Evolutionary conservation across 495 filamentous ascomycete species (phyloP).

Genomic region (Aspergillus affinis): DNA sequence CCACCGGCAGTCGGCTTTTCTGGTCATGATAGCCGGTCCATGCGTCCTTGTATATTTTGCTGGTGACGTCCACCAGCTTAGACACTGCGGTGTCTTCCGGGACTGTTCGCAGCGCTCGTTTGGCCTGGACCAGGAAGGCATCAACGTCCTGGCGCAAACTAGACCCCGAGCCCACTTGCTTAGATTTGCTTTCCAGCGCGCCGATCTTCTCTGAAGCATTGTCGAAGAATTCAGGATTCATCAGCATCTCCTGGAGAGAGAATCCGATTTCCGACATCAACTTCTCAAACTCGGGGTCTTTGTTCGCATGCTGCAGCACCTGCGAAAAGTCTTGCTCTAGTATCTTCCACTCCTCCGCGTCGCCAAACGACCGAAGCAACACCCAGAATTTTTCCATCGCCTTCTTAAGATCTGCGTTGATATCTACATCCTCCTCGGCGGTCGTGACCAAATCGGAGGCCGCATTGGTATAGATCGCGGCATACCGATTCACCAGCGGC

Average conservation of each 20-base stretch:
- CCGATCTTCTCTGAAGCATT: conserved; percentile 67
- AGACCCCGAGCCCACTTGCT: conserved; percentile 60
- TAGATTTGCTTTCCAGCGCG: conserved; percentile 67
- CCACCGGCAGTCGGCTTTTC: conserved; percentile 70
- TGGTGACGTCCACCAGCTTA: conserved; percentile 62
- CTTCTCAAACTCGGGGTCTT: conserved; percentile 80
- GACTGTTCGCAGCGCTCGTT: conserved; percentile 65
- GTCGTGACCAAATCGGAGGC: conserved; percentile 60
- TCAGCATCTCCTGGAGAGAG: conserved; percentile 78
- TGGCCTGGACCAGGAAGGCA: conserved; percentile 65
- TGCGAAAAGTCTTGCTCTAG: conserved; percentile 64
- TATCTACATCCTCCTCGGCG: conserved; percentile 65
- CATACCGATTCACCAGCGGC: conserved; percentile 75
- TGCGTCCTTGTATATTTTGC: conserved; percentile 63
- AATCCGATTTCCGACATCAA: conserved; percentile 69
- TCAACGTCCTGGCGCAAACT: conserved; percentile 72
- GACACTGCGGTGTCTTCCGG: conserved; percentile 67
- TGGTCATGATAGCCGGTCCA: conserved; percentile 56
- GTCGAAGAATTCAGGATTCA: conserved; percentile 79
- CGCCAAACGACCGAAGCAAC: conserved; percentile 76
- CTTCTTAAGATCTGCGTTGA: conserved; percentile 71
- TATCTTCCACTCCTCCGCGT: conserved; percentile 69
- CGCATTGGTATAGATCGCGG: conserved; percentile 70
- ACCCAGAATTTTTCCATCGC: conserved; percentile 77
- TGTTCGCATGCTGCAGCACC: conserved; percentile 70